phyloP scores from a whole-genome alignment of 1,284 basidiomycete genomes.

The Cerrena zonata region DNA sequence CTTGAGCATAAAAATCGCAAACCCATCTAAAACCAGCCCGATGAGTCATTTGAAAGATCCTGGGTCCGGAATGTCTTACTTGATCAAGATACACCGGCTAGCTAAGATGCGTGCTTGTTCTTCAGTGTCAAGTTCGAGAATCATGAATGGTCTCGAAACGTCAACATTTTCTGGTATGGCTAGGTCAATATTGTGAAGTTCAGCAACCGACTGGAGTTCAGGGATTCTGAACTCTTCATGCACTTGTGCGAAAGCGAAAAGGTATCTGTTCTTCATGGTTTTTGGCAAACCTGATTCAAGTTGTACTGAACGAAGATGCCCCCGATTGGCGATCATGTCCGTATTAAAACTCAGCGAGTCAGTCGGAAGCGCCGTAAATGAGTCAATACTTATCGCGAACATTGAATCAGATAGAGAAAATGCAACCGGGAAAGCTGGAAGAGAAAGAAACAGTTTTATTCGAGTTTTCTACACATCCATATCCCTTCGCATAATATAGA shows the following conservation, averaged over 20 bases:
- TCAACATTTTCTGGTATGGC: constrained; percentile 45
- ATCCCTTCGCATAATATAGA: too few species aligned
- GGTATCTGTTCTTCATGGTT: constrained; percentile 34
- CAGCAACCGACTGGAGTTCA: constrained; percentile 67
- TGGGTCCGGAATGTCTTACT: constrained; percentile 39
- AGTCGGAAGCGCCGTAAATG: too few species aligned
- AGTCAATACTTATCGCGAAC: too few species aligned
- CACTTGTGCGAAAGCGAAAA: constrained; percentile 74
- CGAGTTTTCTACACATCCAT: too few species aligned
- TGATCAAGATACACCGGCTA: constrained; percentile 76
- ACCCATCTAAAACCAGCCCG: constrained; percentile 49
- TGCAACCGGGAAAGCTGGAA: too few species aligned
- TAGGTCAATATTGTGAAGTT: constrained; percentile 57
- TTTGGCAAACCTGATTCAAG: too few species aligned
- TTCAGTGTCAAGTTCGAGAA: constrained; percentile 65
- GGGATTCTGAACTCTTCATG: constrained; percentile 79
- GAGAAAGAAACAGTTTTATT: too few species aligned
- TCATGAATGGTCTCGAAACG: constrained; percentile 66
- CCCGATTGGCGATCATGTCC: too few species aligned
- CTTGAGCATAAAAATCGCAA: constrained; percentile 72
- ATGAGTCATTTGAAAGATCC: constrained; percentile 2
- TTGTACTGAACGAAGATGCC: too few species aligned
- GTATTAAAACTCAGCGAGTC: too few species aligned
- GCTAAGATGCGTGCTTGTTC: constrained; percentile 73
- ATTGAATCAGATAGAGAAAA: too few species aligned